Evolutionary conservation across 306 rosid species (phyloP).

Genomic region (Echinosophora koreensis): DNA sequence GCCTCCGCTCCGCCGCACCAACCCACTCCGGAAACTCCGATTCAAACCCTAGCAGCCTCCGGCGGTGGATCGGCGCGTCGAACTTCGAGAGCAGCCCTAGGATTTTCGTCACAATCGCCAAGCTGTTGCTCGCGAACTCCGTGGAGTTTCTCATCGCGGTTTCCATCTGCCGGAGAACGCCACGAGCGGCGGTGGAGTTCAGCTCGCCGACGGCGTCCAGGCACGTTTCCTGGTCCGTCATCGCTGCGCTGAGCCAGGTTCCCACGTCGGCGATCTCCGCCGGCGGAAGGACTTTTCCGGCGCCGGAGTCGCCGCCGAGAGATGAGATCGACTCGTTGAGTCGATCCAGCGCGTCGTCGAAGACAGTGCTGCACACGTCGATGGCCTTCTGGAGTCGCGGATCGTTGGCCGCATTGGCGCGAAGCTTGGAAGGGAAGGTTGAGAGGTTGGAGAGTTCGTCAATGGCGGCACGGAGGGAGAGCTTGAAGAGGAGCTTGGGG

Average conservation of each 20-base stretch:
- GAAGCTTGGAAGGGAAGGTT: slow-evolving; percentile 10
- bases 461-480: slow-evolving; percentile 80
- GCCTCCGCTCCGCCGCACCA: slow-evolving; percentile 69
- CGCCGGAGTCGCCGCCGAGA: slow-evolving; percentile 46
- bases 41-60: slow-evolving; percentile 59
- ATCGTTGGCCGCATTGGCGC: slow-evolving; percentile 38
- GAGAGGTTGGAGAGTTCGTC: slow-evolving; percentile 64
- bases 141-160: slow-evolving; percentile 67
- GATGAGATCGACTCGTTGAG: slow-evolving; percentile 71
- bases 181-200: slow-evolving; percentile 52
- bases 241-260: slow-evolving; percentile 82
- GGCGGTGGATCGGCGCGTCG: slow-evolving; percentile 62
- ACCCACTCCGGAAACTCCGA: slow-evolving; percentile 76
- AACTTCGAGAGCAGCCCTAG: slow-evolving; percentile 52
- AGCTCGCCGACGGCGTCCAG: slow-evolving; percentile 71
- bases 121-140: slow-evolving; percentile 78
- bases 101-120: slow-evolving; percentile 79
- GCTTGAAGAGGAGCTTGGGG: slow-evolving; percentile 70
- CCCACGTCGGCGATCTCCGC: slow-evolving; percentile 53
- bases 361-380: slow-evolving; percentile 52
- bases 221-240: slow-evolving; percentile 88
- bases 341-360: slow-evolving; percentile 68
- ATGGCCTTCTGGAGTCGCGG: slow-evolving; percentile 44
- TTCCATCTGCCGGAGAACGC: slow-evolving; percentile 25
- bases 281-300: slow-evolving; percentile 46